Evolutionary conservation across 441 rosid species (phyloP).

Genomic region (Pelargonium fulgidum): DNA sequence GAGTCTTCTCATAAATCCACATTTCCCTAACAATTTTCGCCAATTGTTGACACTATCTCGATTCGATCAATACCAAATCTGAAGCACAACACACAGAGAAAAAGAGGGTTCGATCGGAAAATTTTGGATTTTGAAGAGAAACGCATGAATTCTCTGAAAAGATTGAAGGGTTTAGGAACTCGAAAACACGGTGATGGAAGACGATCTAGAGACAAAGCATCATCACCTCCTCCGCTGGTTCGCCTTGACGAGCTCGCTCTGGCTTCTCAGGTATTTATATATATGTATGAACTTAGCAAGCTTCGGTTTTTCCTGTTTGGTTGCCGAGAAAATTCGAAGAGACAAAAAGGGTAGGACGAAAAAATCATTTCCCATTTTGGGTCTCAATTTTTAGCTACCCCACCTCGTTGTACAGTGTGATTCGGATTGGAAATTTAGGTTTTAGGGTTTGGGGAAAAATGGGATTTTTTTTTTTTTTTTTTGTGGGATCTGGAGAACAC

Average conservation of each 20-base stretch:
- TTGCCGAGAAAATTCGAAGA: background rate
- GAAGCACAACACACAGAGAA: background rate
- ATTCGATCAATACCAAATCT: background rate
- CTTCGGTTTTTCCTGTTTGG: background rate
- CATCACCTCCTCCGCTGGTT: conserved; percentile 1
- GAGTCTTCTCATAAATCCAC: background rate
- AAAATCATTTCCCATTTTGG: background rate
- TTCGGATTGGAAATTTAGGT: background rate
- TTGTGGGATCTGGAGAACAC: conserved; percentile 2
- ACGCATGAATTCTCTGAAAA: conserved; percentile 1
- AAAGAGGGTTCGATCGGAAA: background rate
- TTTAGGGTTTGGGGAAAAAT: conserved; percentile 1
- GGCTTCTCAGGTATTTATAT: conserved; percentile 55
- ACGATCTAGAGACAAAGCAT: background rate
- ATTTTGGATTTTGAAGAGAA: conserved; percentile 1
- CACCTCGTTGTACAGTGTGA: background rate
- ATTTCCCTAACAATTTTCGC: background rate
- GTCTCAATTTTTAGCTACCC: background rate
- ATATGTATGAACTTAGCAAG: background rate
- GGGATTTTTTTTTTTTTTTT: background rate
- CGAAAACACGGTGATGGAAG: conserved; percentile 2
- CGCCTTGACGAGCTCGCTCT: conserved; percentile 57
- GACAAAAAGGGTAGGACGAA: background rate
- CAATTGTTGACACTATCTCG: background rate
- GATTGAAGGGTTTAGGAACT: conserved; percentile 3